Conservation (phyloP, 441 rosid species). For the Populus tomentosa region DNA sequence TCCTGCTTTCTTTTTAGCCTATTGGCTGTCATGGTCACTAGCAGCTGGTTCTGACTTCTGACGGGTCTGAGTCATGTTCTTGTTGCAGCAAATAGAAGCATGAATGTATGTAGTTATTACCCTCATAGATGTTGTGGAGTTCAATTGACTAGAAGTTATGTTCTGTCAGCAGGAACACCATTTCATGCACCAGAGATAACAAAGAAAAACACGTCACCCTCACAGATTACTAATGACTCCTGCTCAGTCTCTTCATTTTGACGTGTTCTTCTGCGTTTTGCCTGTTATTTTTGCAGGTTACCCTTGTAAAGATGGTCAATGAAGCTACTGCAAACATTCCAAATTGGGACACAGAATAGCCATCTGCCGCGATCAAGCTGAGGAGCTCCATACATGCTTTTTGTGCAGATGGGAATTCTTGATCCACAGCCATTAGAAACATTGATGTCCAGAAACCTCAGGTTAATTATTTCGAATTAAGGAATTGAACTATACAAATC, state of each 20-base stretch:
- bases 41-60: background rate
- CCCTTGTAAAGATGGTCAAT: conserved; percentile 55
- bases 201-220: background rate
- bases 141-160: background rate
- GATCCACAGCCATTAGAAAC: background rate
- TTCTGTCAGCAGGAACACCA: background rate
- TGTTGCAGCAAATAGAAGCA: background rate
- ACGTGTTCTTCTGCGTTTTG: background rate
- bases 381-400: background rate
- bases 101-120: background rate
- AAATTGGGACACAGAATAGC: conserved; percentile 42
- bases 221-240: background rate
- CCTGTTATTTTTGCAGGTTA: conserved; percentile 34
- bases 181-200: background rate
- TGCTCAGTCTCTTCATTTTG: background rate
- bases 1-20: no score
- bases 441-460: conserved; percentile 14
- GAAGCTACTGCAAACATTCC: conserved; percentile 65
- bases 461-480: background rate
- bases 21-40: background rate
- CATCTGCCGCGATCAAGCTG: background rate
- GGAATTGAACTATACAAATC: background rate
- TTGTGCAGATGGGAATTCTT: conserved; percentile 2
- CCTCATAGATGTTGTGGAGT: background rate
- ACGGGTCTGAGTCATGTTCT: background rate